Evolutionary conservation across 176 grass and related monocot species (phyloP).

Genomic region (Canna indica): DNA sequence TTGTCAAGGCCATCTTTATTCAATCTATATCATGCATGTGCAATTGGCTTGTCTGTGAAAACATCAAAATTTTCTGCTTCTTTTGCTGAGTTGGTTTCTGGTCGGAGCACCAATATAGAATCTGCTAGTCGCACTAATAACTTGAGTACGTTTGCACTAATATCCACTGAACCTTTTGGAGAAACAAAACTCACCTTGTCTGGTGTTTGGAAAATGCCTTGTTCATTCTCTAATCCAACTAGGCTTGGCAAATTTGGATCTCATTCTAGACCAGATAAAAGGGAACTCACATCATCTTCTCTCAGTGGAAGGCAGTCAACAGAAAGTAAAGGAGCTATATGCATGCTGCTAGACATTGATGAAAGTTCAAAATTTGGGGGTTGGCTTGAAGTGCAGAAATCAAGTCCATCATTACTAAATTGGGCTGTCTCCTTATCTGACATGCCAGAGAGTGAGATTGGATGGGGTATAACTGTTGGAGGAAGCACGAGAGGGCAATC

Average conservation of each 20-base stretch:
- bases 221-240: constrained; percentile 17
- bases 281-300: neutral
- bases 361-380: constrained; percentile 68
- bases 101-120: constrained; percentile 15
- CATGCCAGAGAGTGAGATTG: constrained; percentile 44
- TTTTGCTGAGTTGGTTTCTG: constrained; percentile 44
- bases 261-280: constrained; percentile 8
- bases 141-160: constrained; percentile 51
- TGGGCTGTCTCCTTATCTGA: constrained; percentile 56
- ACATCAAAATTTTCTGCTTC: constrained; percentile 43
- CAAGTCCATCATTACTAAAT: constrained; percentile 27
- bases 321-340: constrained; percentile 38
- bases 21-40: constrained; percentile 37
- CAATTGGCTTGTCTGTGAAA: constrained; percentile 46
- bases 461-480: constrained; percentile 51
- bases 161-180: constrained; percentile 34
- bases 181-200: constrained; percentile 64
- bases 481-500: constrained; percentile 35
- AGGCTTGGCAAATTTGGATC: constrained; percentile 9
- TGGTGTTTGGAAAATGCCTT: constrained; percentile 39
- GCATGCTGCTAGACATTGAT: constrained; percentile 45
- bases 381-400: constrained; percentile 57
- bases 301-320: neutral
- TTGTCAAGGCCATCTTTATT: constrained; percentile 57
- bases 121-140: constrained; percentile 28